Evolutionary conservation across 768 basidiomycete genomes (phyloP).

Genomic region (Suillus alpinus): DNA sequence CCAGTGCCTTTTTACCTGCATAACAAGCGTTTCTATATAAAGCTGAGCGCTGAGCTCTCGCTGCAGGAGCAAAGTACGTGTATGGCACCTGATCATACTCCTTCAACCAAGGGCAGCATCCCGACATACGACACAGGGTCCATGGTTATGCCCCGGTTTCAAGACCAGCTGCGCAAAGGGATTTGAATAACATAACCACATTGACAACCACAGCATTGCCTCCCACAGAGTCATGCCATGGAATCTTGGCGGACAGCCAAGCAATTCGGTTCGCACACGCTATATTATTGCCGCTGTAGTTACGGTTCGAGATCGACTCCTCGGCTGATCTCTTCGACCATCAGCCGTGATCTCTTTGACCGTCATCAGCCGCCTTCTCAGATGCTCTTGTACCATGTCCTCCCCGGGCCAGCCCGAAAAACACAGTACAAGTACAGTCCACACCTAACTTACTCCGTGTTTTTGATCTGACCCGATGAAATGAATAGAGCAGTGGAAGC

Average conservation of each 20-base stretch:
- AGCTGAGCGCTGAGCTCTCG: too few species aligned
- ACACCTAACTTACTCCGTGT: neutral
- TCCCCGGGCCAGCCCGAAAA: neutral
- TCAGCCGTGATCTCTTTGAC: neutral
- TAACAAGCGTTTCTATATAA: too few species aligned
- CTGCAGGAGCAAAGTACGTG: too few species aligned
- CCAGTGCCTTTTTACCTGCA: too few species aligned
- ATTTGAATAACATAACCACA: neutral
- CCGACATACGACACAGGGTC: too few species aligned
- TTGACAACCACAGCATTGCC: neutral
- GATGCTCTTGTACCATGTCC: neutral
- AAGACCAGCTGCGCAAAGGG: neutral
- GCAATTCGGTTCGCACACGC: neutral
- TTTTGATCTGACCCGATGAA: neutral
- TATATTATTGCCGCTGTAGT: neutral
- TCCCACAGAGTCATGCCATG: neutral
- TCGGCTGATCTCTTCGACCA: neutral
- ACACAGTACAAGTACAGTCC: neutral
- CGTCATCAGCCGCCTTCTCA: neutral
- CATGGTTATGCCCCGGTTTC: too few species aligned
- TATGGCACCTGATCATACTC: too few species aligned
- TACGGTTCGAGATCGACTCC: neutral
- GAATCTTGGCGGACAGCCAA: neutral
- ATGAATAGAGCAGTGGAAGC: neutral
- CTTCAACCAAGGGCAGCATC: too few species aligned